Evolutionary conservation across 148 eudicot genomes (phyloP).

Genomic region (Simmondsia chinensis): DNA sequence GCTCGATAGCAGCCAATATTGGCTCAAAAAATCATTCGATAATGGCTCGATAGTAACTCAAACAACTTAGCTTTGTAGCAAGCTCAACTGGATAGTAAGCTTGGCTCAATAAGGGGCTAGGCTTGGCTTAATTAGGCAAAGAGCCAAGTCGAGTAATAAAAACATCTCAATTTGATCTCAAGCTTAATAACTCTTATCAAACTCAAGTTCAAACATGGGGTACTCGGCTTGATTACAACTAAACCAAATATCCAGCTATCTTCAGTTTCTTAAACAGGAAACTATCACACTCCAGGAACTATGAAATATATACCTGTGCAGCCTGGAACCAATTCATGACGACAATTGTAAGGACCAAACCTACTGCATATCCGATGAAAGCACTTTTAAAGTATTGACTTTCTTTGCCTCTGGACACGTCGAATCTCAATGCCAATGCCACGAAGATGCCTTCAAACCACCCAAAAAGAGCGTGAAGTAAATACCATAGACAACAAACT

Average conservation of each 20-base stretch:
- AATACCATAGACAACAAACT: background rate
- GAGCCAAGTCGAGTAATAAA: no score
- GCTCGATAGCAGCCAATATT: no score
- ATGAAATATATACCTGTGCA: constrained; percentile 58
- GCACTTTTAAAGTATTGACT: constrained; percentile 90
- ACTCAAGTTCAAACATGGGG: no score
- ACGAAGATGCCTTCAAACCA: constrained; percentile 74
- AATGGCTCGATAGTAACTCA: no score
- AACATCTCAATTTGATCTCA: no score
- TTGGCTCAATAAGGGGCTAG: no score
- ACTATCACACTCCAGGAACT: background rate
- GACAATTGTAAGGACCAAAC: constrained; percentile 68
- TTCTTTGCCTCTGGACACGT: constrained; percentile 79
- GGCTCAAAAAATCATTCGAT: no score
- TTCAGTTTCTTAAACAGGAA: background rate
- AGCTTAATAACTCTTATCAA: no score
- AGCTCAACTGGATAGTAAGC: no score
- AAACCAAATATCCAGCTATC: background rate
- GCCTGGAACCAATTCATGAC: constrained; percentile 99
- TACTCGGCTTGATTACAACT: no score
- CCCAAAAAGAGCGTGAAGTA: constrained; percentile 5
- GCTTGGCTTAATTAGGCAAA: no score
- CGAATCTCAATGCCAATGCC: constrained; percentile 95
- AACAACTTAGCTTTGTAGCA: no score
- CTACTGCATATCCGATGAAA: constrained; percentile 66